Evolutionary conservation across 2,329 filamentous ascomycete genomes (phyloP).

Genomic region (Phialemonium atrogriseum): DNA sequence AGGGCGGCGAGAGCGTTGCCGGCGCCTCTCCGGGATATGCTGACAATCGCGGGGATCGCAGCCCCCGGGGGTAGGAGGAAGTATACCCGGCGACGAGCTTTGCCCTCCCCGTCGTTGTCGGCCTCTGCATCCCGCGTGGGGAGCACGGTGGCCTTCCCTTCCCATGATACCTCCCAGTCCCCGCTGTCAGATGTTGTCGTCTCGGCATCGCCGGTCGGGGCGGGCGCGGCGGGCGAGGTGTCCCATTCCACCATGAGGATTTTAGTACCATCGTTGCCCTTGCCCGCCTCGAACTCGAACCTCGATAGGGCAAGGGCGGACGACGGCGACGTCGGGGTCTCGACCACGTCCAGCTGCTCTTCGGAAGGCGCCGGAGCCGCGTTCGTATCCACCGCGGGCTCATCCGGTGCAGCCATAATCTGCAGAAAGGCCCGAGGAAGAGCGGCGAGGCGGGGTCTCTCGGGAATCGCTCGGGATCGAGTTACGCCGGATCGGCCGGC

Average conservation of each 20-base stretch:
- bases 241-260: conserved; percentile 93
- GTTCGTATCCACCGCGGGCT: conserved; percentile 1
- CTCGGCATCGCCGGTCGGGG: background rate
- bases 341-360: conserved; percentile 19
- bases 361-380: conserved; percentile 3
- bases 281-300: conserved; percentile 77
- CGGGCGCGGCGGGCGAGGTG: conserved; percentile 18
- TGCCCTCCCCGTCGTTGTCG: conserved; percentile 24
- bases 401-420: conserved; percentile 1
- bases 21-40: conserved; percentile 40
- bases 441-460: too few relatives aligned
- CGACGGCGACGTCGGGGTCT: conserved; percentile 36
- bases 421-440: too few relatives aligned
- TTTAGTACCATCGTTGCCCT: conserved; percentile 77
- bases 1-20: conserved; percentile 31
- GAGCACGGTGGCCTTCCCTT: conserved; percentile 67
- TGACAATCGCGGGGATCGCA: conserved; percentile 64
- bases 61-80: conserved; percentile 70
- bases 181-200: conserved; percentile 29
- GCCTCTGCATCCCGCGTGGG: conserved; percentile 49
- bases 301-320: conserved; percentile 57
- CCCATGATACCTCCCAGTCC: conserved; percentile 73
- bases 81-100: conserved; percentile 57
- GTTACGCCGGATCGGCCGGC: too few relatives aligned
- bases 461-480: too few relatives aligned